Evolutionary conservation across 805 yeast species (phyloP).

Genomic region (Wickerhamiella hasegawae): DNA sequence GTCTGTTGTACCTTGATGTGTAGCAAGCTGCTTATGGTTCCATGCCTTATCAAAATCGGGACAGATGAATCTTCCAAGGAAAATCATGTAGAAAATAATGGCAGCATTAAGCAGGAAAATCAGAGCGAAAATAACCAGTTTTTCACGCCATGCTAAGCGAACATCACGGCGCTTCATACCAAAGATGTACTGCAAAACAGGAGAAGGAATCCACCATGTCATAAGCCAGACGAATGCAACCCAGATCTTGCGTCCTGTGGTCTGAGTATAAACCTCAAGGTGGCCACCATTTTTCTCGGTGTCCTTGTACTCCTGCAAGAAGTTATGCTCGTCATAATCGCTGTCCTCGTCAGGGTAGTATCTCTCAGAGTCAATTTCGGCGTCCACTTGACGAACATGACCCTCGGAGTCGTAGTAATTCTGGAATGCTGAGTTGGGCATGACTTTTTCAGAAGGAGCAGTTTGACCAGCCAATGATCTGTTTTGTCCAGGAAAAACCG

Average conservation of each 20-base stretch:
- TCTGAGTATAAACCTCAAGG: slow-evolving; percentile 19
- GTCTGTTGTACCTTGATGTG: slow-evolving; percentile 23
- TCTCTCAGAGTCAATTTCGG: slow-evolving; percentile 21
- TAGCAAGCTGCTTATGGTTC: slow-evolving; percentile 21
- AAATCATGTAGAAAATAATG: slow-evolving; percentile 28
- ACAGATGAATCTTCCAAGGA: slow-evolving; percentile 24
- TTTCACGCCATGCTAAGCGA: slow-evolving; percentile 29
- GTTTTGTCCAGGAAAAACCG: not conserved
- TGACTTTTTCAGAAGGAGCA: not conserved
- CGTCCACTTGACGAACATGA: slow-evolving; percentile 7
- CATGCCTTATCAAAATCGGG: slow-evolving; percentile 28
- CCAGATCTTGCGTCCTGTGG: slow-evolving; percentile 23
- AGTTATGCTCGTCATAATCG: slow-evolving; percentile 14
- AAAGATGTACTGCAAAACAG: slow-evolving; percentile 20
- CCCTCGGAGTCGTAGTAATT: slow-evolving; percentile 5
- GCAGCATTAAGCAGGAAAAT: slow-evolving; percentile 24
- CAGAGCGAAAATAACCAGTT: slow-evolving; percentile 22
- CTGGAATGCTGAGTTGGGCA: not conserved
- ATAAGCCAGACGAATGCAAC: slow-evolving; percentile 25
- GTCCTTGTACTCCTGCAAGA: slow-evolving; percentile 13
- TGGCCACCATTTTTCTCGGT: slow-evolving; percentile 21
- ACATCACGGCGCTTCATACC: slow-evolving; percentile 27
- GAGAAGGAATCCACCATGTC: slow-evolving; percentile 28
- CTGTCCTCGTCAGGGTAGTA: slow-evolving; percentile 21
- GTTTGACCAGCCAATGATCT: not conserved